A percentile compares a stretch with the other conserved stretches of the same genome.
Evolutionary conservation across 495 filamentous ascomycete species (phyloP).

Genomic region (Lepidopterella palustris): DNA sequence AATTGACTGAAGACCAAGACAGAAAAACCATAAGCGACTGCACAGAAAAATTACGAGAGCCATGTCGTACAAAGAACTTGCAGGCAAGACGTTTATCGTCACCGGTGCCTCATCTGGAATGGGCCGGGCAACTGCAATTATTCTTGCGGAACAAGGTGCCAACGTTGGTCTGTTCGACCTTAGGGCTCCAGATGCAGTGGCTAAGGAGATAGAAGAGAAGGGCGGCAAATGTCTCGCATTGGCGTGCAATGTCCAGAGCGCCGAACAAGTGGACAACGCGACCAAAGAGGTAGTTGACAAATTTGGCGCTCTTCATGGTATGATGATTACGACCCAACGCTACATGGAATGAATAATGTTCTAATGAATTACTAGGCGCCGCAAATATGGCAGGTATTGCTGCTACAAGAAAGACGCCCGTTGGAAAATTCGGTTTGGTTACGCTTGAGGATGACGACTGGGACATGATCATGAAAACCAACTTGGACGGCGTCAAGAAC

Average conservation of each 20-base stretch:
- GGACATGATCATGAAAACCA: conserved; percentile 29
- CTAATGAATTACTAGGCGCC: neutral
- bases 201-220: neutral
- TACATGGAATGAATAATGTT: neutral
- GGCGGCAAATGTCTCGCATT: neutral
- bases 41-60: no score
- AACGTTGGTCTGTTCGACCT: neutral
- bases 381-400: neutral
- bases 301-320: neutral
- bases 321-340: neutral
- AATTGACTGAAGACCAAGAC: neutral
- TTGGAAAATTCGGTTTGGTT: conserved; percentile 19
- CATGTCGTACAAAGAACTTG: neutral
- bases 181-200: neutral
- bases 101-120: neutral
- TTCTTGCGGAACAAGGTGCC: neutral
- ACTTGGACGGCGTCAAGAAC: conserved; percentile 30
- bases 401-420: neutral
- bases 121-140: neutral
- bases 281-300: neutral
- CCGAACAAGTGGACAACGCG: neutral
- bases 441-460: conserved; percentile 32
- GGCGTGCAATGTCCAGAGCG: neutral
- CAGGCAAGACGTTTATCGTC: neutral
- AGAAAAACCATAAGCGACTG: neutral